Percentiles rank a stretch among this genome's conserved stretches.
Evolutionary conservation across 306 rosid genomes (phyloP).

Genomic region (Oemleria cerasiformis): DNA sequence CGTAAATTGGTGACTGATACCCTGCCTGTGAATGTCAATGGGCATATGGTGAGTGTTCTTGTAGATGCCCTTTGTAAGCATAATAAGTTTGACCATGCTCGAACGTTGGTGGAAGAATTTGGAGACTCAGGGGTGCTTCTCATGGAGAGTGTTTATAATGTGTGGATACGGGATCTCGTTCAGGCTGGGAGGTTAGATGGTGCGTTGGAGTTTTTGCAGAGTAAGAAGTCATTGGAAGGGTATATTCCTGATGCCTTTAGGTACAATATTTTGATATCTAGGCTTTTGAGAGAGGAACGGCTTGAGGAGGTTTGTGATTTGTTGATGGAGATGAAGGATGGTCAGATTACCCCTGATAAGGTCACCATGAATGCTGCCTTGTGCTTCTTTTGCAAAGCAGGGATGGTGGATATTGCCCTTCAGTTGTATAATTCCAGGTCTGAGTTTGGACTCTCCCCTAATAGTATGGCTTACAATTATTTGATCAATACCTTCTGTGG

Average conservation of each 20-base stretch:
- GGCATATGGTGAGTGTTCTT: constrained; percentile 35
- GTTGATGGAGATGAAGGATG: constrained; percentile 73
- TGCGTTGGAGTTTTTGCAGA: constrained; percentile 53
- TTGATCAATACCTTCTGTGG: constrained; percentile 63
- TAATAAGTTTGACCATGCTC: constrained; percentile 43
- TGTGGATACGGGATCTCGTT: constrained; percentile 58
- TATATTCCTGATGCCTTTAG: constrained; percentile 44
- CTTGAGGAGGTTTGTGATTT: constrained; percentile 58
- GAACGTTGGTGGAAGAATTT: constrained; percentile 48
- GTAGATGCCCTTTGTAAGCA: constrained; percentile 52
- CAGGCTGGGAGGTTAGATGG: constrained; percentile 48
- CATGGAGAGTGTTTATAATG: constrained; percentile 48
- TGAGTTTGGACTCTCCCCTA: constrained; percentile 51
- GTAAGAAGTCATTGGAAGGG: constrained; percentile 46
- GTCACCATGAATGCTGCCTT: constrained; percentile 67
- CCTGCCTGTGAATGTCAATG: constrained; percentile 33
- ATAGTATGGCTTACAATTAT: constrained; percentile 61
- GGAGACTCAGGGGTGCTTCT: constrained; percentile 27
- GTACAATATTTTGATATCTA: constrained; percentile 56
- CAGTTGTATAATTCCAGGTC: constrained; percentile 52
- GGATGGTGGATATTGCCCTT: constrained; percentile 61
- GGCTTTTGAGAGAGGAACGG: constrained; percentile 62
- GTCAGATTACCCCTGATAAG: constrained; percentile 43
- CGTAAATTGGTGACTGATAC: constrained; percentile 36
- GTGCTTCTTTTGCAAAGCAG: constrained; percentile 84